A percentile compares a stretch with the other conserved stretches of the same genome.
These are phyloP conservation scores for Mortierella antarctica DNA, from an alignment of 192 early-diverging fungal genomes.

Conservation along the genomic window DNA sequence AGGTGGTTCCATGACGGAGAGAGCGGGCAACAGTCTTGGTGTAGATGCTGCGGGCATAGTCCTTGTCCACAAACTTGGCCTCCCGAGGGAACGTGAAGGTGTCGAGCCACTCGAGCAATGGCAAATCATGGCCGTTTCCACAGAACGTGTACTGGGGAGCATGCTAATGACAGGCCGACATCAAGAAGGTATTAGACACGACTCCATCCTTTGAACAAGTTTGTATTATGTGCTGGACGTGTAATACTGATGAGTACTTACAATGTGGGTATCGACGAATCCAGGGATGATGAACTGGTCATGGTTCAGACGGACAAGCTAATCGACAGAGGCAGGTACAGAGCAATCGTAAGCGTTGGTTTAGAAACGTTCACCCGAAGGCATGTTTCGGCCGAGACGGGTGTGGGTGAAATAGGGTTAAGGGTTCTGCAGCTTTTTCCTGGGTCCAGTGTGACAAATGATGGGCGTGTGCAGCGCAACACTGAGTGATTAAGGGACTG, in stretches of 20 bases:
- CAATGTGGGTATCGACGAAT: conserved; percentile 92
- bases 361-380: neutral
- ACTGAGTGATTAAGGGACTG: neutral
- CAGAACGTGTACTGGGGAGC: conserved; percentile 91
- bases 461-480: neutral
- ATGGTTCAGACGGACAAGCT: conserved; percentile 42
- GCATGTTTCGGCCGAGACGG: neutral
- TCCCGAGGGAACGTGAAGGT: conserved; percentile 94
- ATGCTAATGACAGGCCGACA: conserved; percentile 62
- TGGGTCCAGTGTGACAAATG: conserved; percentile 2
- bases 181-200: neutral
- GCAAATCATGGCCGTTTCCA: conserved; percentile 91
- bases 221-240: no score
- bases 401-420: conserved; percentile 49
- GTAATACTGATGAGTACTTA: conserved; percentile 37
- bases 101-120: conserved; percentile 89
- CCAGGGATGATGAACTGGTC: conserved; percentile 90
- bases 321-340: conserved; percentile 5
- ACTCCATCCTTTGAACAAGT: neutral
- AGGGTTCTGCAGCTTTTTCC: conserved; percentile 1
- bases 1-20: conserved; percentile 88
- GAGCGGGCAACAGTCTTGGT: conserved; percentile 72
- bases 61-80: conserved; percentile 71
- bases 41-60: conserved; percentile 79
- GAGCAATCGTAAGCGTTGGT: conserved; percentile 13